phyloP scores from a whole-genome alignment of 495 filamentous ascomycete genomes.

The Aspergillus diversus region DNA sequence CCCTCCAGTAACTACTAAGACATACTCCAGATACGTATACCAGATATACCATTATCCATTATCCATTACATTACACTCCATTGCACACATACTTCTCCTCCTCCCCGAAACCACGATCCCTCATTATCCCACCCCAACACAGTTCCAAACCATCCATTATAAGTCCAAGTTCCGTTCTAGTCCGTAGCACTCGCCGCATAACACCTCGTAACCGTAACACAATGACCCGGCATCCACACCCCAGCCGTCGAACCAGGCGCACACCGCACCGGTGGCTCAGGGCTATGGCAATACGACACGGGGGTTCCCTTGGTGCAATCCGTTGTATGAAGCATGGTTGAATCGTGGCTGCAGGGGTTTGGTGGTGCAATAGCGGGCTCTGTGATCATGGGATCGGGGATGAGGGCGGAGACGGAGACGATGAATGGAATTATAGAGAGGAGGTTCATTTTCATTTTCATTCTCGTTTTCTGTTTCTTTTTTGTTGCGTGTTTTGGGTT shows the following conservation, averaged over 20 bases:
- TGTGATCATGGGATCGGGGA: background rate
- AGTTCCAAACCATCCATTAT: background rate
- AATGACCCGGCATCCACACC: slow-evolving; percentile 8
- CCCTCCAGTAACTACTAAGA: too few species aligned
- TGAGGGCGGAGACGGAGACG: background rate
- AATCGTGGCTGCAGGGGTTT: background rate
- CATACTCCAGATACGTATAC: too few species aligned
- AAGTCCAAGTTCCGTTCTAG: too few species aligned
- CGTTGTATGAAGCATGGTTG: slow-evolving; percentile 3
- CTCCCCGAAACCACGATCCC: background rate
- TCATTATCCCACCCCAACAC: background rate
- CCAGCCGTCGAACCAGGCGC: background rate
- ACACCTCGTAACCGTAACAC: slow-evolving; percentile 6
- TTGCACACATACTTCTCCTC: background rate
- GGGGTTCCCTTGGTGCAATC: slow-evolving; percentile 7
- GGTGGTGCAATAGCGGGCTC: background rate
- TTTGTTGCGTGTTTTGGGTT: background rate
- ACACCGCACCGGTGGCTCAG: slow-evolving; percentile 1
- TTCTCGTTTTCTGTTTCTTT: background rate
- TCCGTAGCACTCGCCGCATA: background rate
- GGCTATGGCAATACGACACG: slow-evolving; percentile 6
- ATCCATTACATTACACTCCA: too few species aligned
- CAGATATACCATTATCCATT: too few species aligned
- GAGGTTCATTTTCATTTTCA: background rate
- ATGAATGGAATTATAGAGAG: background rate